Conservation (phyloP, 495 filamentous ascomycete species). For the Aspergillus haitiensis region DNA sequence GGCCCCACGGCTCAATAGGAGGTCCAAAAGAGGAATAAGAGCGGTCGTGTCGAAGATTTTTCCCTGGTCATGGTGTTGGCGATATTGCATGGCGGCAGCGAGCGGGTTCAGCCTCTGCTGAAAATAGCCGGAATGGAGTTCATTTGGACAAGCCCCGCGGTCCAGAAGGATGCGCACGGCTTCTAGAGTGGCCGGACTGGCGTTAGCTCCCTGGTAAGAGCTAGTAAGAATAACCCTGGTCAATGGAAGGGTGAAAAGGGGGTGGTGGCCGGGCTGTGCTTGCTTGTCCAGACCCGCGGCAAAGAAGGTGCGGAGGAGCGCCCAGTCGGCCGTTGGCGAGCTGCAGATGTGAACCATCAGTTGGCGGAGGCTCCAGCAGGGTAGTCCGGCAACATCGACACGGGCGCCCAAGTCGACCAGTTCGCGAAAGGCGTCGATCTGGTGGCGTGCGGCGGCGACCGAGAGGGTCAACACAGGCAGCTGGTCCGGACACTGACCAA, state of each 20-base stretch:
- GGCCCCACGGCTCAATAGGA: background rate
- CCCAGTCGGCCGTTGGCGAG: background rate
- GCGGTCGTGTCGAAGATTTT: no score
- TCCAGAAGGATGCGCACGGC: background rate
- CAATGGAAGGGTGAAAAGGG: background rate
- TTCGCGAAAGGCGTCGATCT: background rate
- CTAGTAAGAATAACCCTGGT: background rate
- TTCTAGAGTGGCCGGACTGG: background rate
- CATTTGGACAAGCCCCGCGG: background rate
- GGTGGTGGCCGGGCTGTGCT: background rate
- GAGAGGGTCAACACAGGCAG: background rate
- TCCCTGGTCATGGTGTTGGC: background rate
- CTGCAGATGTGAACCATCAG: background rate
- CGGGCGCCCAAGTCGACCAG: slow-evolving; percentile 1
- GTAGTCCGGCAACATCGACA: background rate
- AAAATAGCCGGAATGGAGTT: background rate
- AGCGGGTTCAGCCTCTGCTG: background rate
- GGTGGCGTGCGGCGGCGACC: background rate
- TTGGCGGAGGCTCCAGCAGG: background rate
- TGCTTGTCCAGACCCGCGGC: background rate
- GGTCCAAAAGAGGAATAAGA: background rate
- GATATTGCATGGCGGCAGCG: background rate
- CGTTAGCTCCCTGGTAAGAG: background rate
- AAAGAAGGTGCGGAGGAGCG: slow-evolving; percentile 5
- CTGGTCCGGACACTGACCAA: no score